Evolutionary conservation across 345 rosid species (phyloP), one percentile per base, ranked within the genome.

Genomic region (Cardamine resedifolia): DNA sequence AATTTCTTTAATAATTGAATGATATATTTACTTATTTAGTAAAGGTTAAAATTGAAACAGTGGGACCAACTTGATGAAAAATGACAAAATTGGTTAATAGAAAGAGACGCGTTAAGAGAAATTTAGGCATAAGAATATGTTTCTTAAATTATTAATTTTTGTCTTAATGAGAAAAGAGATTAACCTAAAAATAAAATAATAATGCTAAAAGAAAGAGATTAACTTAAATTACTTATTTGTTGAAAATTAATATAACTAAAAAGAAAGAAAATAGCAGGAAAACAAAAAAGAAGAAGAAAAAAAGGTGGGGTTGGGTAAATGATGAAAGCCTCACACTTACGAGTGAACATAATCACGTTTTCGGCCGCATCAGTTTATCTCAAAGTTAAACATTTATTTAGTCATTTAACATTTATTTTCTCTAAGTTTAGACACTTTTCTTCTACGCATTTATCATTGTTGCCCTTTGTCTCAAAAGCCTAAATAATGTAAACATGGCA

Each of bases 401-500:
- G 23, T 36, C 26, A 16, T 24, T 55, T 19, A 33, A 57, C 66
- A 62, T 45, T 43, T 51, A 28, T 67, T 56, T 70, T 70, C 28
- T 61, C 48, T 19, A 56, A 43, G 59, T 31, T 77, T 60, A 68
- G 36, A 76, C 50, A 75, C 79, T 84, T 75, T 74, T 81, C 77
- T 81, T 64, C n/a, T 43, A 76, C 84, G 85, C 78, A 76, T 78
- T 62, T 70, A 76, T 76, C 71, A 76, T 75, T 59, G 63, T 75
- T 77, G 71, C 16, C 41, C 34, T 78, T 71, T 62, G 78, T 74
- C 87, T 84, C 58, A 81, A 84, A 83, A 88, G 84, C 83, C 77
- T 79, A 77, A 84, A 80, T 71, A 45, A 20, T 76, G 73, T 69
- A 61, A 66, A 77, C 65, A 45, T 69, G 44, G 10, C 65, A 63